Conservation (phyloP, 805 yeast species). For the Kregervanrija fluxuum region DNA sequence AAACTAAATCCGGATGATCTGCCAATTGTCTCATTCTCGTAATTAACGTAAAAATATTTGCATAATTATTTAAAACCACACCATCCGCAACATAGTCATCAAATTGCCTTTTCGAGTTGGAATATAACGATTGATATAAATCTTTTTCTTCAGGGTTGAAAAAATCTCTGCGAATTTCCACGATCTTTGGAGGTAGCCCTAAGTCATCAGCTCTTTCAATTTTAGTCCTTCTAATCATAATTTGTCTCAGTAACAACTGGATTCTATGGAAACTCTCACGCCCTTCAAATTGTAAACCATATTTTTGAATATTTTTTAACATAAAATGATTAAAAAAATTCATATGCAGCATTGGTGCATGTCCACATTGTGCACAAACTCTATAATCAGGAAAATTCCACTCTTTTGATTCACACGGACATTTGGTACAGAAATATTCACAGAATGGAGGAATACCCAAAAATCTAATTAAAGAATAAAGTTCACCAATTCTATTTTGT, state of each 20-base stretch:
- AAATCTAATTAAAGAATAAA: conserved; percentile 86
- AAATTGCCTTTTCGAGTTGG: conserved; percentile 81
- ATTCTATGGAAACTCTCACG: conserved; percentile 68
- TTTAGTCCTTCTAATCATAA: conserved; percentile 92
- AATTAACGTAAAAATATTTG: conserved; percentile 90
- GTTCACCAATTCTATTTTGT: conserved; percentile 94
- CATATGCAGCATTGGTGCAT: conserved; percentile 90
- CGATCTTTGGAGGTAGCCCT: conserved; percentile 94
- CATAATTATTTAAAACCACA: conserved; percentile 92
- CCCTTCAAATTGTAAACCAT: conserved; percentile 79
- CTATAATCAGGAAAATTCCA: conserved; percentile 85
- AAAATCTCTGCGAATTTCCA: conserved; percentile 76
- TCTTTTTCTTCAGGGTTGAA: conserved; percentile 96
- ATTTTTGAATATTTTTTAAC: conserved; percentile 86
- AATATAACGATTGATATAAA: conserved; percentile 76
- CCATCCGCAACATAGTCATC: conserved; percentile 94
- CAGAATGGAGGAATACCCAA: conserved; percentile 81
- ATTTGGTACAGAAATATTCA: conserved; percentile 85
- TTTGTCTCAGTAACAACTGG: conserved; percentile 63
- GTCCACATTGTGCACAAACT: conserved; percentile 82
- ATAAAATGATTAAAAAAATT: conserved; percentile 94
- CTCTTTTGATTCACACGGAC: conserved; percentile 73
- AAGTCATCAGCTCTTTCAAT: conserved; percentile 95
- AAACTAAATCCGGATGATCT: conserved; percentile 94
- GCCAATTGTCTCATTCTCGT: conserved; percentile 98